Conservation (phyloP, 768 basidiomycete species). For the Chalciporus piperatus region DNA sequence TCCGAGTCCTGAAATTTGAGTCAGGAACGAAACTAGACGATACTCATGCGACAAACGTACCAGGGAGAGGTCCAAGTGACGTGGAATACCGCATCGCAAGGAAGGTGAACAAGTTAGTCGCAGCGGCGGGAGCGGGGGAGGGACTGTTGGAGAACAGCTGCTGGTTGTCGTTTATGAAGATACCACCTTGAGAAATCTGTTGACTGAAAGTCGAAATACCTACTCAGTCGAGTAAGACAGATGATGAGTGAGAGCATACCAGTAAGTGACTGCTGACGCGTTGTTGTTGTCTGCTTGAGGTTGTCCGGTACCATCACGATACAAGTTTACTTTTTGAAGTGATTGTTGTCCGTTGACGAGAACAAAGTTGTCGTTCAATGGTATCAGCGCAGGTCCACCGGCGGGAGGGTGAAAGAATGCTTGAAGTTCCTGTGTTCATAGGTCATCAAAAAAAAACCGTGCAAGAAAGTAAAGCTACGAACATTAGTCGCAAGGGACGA, state of each 20-base stretch:
- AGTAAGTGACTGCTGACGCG: constrained; percentile 21
- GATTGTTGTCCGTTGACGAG: constrained; percentile 23
- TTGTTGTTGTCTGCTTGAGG: constrained; percentile 22
- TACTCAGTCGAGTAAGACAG: background rate
- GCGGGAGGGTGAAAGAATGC: constrained; percentile 24
- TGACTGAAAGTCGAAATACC: constrained; percentile 10
- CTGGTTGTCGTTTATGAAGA: constrained; percentile 25
- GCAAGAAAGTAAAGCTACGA: background rate
- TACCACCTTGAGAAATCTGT: constrained; percentile 20
- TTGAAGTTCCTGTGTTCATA: constrained; percentile 19
- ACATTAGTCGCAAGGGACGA: constrained; percentile 26
- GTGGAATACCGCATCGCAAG: constrained; percentile 28
- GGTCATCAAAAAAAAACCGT: background rate
- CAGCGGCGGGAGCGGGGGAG: constrained; percentile 21
- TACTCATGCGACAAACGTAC: constrained; percentile 5
- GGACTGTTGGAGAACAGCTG: constrained; percentile 11
- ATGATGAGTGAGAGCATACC: constrained; percentile 8
- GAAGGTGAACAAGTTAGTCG: constrained; percentile 27
- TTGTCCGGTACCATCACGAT: constrained; percentile 27
- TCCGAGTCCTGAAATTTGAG: constrained; percentile 17
- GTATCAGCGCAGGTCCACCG: constrained; percentile 23
- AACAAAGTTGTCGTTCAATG: constrained; percentile 26
- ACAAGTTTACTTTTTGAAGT: constrained; percentile 27
- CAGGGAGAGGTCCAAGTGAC: constrained; percentile 23
- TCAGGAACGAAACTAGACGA: background rate